Base-by-base conservation (phyloP, 164 flowering plant species). In the Chloranthus sessilifolius region DNA sequence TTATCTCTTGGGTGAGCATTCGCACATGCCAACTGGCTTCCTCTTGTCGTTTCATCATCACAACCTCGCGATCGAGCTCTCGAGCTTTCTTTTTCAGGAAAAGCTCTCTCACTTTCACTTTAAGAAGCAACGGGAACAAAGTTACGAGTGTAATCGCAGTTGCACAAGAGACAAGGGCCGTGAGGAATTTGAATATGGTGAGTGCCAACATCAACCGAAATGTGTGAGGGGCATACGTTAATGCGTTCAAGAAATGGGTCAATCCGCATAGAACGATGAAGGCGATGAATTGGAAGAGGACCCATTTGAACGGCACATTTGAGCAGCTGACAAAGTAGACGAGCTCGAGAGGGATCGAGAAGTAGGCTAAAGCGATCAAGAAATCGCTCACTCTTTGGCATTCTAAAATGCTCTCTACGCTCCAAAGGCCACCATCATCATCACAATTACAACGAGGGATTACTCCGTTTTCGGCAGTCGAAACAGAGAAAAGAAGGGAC, bases 221-320 rank as follows among this genome's bases (percentile, higher is more conserved):
- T 0, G 94, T 42, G 43, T 83, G 95, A 1, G 83, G 84, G 22
- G 75, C 83, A 50, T 85, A 88, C 45, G 89, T 79, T 94, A 91
- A 88, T 2, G 82, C 90, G 55, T 81, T 83, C 53, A 83, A 81
- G 58, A 92, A 60, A 67, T 92, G 98, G 36, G 96, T 92, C 75
- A 88, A 48, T 5, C 98, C 98, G 57, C 98, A 92, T 8, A 92
- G 82, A 33, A 88, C 98, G 52, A 92, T 92, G 74, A 92, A 92
- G 35, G 91, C 82, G n/a, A 83, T 85, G 73, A 92, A 92, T 64
- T 83, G 71, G 50, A 72, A 63, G 4, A 92, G 77, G 21, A 92
- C 98, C 98, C 95, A 92, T 75, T 88, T 88, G 78, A 88, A 92
- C 0, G 98, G 98, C 16, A 92, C 67, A 39, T 78, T 88, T 3